phyloP scores from a whole-genome alignment of 78 protist species.

The Trichosphaerium sp. region DNA sequence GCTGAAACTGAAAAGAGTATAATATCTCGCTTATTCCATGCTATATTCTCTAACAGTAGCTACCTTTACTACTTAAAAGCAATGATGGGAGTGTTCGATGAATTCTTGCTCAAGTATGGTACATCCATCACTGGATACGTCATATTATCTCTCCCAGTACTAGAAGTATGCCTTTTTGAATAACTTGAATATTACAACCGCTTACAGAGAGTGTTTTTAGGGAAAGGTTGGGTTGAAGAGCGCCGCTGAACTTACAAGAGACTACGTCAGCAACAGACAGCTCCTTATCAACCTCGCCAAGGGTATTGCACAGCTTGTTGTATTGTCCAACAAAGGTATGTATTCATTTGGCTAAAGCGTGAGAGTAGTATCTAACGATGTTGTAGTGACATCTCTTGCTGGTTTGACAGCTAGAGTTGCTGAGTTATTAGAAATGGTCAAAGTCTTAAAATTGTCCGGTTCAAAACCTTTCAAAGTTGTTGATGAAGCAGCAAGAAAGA shows the following conservation, averaged over 20 bases:
- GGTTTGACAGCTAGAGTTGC: constrained; percentile 51
- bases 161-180: too few relatives aligned
- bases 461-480: not conserved
- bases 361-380: not conserved
- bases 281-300: constrained; percentile 43
- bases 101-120: constrained; percentile 55
- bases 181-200: too few relatives aligned
- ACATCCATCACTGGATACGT: constrained; percentile 68
- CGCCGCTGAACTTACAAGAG: constrained; percentile 51
- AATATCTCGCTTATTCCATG: too few relatives aligned
- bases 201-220: too few relatives aligned
- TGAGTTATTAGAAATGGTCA: constrained; percentile 43
- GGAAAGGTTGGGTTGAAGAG: constrained; percentile 24
- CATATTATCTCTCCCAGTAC: constrained; percentile 51
- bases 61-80: too few relatives aligned
- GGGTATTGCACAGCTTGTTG: constrained; percentile 46
- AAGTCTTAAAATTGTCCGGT: not conserved
- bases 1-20: too few relatives aligned
- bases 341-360: not conserved
- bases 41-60: too few relatives aligned
- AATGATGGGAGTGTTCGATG: constrained; percentile 54
- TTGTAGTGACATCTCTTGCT: too few relatives aligned
- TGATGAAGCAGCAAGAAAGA: too few relatives aligned
- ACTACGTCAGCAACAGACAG: constrained; percentile 44
- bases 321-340: constrained; percentile 33